Evolutionary conservation across 768 basidiomycete species (phyloP).

Genomic region (Agrocybe chaxingu): DNA sequence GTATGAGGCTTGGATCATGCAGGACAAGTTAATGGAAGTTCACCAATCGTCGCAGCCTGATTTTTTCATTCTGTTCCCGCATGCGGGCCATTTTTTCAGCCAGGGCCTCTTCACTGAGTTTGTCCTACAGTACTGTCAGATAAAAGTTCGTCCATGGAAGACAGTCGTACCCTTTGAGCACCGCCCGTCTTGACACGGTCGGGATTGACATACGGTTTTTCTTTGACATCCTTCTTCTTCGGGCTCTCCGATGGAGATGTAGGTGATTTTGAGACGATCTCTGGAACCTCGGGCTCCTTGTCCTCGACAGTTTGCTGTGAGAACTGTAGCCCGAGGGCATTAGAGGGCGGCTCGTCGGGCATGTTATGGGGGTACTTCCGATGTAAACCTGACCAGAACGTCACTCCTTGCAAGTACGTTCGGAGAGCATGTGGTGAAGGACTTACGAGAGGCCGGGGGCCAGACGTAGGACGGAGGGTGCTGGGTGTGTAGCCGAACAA

Average conservation of each 20-base stretch:
- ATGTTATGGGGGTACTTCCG: conserved; percentile 23
- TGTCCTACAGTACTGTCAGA: conserved; percentile 44
- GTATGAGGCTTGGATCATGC: conserved; percentile 6
- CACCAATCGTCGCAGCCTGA: conserved; percentile 66
- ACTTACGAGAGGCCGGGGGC: too few species aligned
- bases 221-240: conserved; percentile 43
- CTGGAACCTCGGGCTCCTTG: conserved; percentile 5
- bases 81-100: conserved; percentile 68
- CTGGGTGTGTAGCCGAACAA: background rate
- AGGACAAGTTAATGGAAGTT: conserved; percentile 17
- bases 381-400: too few species aligned
- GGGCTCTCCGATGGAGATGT: conserved; percentile 13
- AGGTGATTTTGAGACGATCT: conserved; percentile 2
- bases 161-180: conserved; percentile 54
- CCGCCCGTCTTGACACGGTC: conserved; percentile 86
- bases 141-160: background rate
- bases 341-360: conserved; percentile 33
- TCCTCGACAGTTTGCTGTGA: conserved; percentile 27
- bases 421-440: background rate
- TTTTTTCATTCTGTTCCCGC: conserved; percentile 71
- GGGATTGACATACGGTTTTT: conserved; percentile 75
- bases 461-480: background rate
- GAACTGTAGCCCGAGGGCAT: conserved; percentile 74
- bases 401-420: background rate
- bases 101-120: conserved; percentile 64